phyloP scores from a whole-genome alignment of 1,284 basidiomycete genomes.

The Ustilago nuda region DNA sequence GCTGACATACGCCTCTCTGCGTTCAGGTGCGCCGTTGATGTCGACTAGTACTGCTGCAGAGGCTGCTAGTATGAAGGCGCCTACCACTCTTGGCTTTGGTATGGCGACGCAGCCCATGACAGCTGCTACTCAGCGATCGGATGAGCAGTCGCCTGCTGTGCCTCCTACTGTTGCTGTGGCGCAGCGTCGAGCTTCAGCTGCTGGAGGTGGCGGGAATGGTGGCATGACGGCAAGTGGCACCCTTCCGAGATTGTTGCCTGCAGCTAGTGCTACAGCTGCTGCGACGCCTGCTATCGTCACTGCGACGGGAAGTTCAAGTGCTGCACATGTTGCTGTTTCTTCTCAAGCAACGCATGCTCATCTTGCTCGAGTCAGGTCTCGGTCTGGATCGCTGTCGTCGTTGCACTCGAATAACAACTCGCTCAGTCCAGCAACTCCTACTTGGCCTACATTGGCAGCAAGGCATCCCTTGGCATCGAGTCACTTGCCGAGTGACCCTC shows the following conservation, averaged over 20 bases:
- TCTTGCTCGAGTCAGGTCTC: conserved; percentile 34
- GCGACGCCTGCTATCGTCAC: conserved; percentile 41
- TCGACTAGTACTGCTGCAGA: conserved; percentile 17
- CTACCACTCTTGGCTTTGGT: conserved; percentile 19
- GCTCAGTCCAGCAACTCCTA: conserved; percentile 20
- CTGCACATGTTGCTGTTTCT: conserved; percentile 22
- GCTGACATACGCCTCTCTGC: conserved; percentile 47
- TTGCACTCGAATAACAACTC: conserved; percentile 35
- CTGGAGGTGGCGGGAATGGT: background rate
- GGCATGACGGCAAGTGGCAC: conserved; percentile 37
- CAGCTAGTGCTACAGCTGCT: conserved; percentile 40
- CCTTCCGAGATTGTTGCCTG: conserved; percentile 33
- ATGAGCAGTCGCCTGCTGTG: conserved; percentile 16
- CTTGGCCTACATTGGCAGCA: conserved; percentile 31
- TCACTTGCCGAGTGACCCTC: conserved; percentile 23
- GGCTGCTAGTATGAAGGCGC: conserved; percentile 16
- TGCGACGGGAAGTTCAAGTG: conserved; percentile 37
- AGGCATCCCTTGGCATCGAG: conserved; percentile 40
- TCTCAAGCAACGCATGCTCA: conserved; percentile 36
- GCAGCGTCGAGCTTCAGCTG: background rate
- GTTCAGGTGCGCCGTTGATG: conserved; percentile 49
- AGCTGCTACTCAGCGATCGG: conserved; percentile 32
- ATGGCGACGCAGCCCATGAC: conserved; percentile 25
- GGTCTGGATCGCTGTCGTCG: conserved; percentile 53
- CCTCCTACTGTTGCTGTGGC: conserved; percentile 1